Evolutionary conservation across 176 grass and related monocot genomes (phyloP).

Genomic region (Oryza officinalis): DNA sequence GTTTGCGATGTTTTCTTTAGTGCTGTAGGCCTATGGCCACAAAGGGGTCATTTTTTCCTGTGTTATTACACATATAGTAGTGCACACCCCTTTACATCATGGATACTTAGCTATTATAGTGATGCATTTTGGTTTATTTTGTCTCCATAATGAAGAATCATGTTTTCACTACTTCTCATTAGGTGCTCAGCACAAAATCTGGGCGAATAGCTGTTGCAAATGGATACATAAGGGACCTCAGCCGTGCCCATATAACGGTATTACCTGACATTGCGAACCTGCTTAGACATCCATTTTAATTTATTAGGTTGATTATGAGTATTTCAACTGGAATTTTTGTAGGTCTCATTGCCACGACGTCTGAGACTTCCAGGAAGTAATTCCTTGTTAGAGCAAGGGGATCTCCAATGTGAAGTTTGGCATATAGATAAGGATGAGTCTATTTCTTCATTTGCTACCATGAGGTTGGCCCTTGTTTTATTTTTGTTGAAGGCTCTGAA

Average conservation of each 20-base stretch:
- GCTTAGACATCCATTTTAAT: conserved; percentile 23
- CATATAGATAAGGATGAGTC: conserved; percentile 85
- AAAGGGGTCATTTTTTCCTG: conserved; percentile 4
- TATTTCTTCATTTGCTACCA: conserved; percentile 83
- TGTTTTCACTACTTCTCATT: neutral
- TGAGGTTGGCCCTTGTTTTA: conserved; percentile 66
- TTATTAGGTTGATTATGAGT: conserved; percentile 31
- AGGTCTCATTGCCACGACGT: conserved; percentile 83
- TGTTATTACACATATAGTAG: neutral
- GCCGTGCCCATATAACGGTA: conserved; percentile 68
- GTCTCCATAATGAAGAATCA: neutral
- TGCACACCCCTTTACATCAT: neutral
- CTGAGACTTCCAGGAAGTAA: conserved; percentile 73
- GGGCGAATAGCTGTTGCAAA: conserved; percentile 75
- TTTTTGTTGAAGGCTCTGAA: neutral
- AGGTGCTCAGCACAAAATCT: conserved; percentile 91
- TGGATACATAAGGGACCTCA: conserved; percentile 83
- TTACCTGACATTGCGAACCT: conserved; percentile 27
- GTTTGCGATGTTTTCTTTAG: neutral
- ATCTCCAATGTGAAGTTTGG: conserved; percentile 68
- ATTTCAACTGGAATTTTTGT: conserved; percentile 32
- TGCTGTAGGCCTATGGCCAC: conserved; percentile 1
- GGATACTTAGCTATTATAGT: neutral
- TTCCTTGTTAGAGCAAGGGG: conserved; percentile 56
- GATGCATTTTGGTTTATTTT: conserved; percentile 20